phyloP scores from a whole-genome alignment of 73 alveolate genomes.

The Uronychia binucleata region DNA sequence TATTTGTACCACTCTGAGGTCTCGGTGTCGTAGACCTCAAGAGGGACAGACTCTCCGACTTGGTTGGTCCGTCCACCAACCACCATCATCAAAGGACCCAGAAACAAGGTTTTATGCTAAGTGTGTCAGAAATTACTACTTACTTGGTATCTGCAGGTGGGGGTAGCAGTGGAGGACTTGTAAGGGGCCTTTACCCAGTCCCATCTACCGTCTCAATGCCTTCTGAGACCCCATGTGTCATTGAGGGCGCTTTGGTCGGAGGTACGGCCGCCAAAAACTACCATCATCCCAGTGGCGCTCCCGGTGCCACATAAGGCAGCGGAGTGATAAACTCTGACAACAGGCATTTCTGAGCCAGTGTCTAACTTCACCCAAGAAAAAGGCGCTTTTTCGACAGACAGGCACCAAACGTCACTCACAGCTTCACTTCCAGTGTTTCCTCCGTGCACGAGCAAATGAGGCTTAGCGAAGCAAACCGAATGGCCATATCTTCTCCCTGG shows the following conservation, averaged over 20 bases:
- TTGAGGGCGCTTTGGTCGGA: slow-evolving; percentile 85
- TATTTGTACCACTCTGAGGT: slow-evolving; percentile 93
- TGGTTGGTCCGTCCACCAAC: slow-evolving; percentile 94
- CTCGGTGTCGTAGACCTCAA: slow-evolving; percentile 95
- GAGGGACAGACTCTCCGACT: slow-evolving; percentile 87
- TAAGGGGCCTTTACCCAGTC: slow-evolving; percentile 97
- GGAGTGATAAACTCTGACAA: slow-evolving; percentile 93
- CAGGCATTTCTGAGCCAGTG: slow-evolving; percentile 76
- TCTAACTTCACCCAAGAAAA: slow-evolving; percentile 93
- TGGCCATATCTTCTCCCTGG: slow-evolving; percentile 98
- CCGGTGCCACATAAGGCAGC: slow-evolving; percentile 91
- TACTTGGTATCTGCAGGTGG: slow-evolving; percentile 76
- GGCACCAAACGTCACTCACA: slow-evolving; percentile 95
- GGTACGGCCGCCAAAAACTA: slow-evolving; percentile 94
- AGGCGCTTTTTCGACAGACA: slow-evolving; percentile 92
- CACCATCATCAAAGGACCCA: slow-evolving; percentile 85
- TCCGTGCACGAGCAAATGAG: slow-evolving; percentile 92
- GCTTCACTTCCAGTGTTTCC: slow-evolving; percentile 96
- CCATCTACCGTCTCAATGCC: slow-evolving; percentile 97
- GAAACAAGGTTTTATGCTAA: slow-evolving; percentile 85
- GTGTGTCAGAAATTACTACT: not conserved
- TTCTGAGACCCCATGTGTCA: slow-evolving; percentile 97
- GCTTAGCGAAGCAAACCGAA: slow-evolving; percentile 88
- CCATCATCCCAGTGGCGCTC: slow-evolving; percentile 96
- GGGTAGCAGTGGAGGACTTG: slow-evolving; percentile 80